Percentiles rank a stretch among this genome's conserved stretches.
phyloP scores from a whole-genome alignment of 768 basidiomycete species.

The Grammothele lineata region DNA sequence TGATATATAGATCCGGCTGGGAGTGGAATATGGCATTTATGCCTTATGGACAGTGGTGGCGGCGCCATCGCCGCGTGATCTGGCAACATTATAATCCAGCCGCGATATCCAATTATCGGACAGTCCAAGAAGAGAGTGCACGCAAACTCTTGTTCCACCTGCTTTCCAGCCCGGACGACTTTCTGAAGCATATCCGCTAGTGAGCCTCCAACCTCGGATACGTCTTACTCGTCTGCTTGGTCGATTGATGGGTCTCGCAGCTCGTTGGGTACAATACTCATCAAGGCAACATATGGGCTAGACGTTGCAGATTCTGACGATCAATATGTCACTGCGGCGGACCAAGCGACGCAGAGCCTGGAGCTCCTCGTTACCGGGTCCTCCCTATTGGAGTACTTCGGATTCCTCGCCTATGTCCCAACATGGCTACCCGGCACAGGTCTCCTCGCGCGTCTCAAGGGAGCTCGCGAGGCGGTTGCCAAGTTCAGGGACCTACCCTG shows the following conservation, averaged over 20 bases:
- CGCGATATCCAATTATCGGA: not conserved
- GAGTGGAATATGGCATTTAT: constrained; percentile 1
- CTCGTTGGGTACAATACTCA: not conserved
- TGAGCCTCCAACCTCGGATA: not conserved
- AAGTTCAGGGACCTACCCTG: constrained; percentile 61
- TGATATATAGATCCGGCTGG: constrained; percentile 7
- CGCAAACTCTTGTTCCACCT: not conserved
- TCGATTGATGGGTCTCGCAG: not conserved
- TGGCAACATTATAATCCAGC: not conserved
- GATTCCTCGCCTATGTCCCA: constrained; percentile 47
- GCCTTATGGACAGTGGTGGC: constrained; percentile 4
- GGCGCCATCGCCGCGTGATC: constrained; percentile 1
- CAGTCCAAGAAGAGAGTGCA: not conserved
- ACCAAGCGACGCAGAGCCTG: not conserved
- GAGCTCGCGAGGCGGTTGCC: constrained; percentile 56
- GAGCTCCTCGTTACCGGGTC: constrained; percentile 14
- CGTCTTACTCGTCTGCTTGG: not conserved
- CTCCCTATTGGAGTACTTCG: constrained; percentile 24
- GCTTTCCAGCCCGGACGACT: not conserved
- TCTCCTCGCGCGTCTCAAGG: constrained; percentile 52
- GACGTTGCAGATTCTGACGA: not conserved
- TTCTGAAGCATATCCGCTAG: not conserved
- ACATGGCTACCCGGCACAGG: constrained; percentile 60
- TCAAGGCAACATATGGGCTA: not conserved
- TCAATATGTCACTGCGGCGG: constrained; percentile 5